phyloP scores from a whole-genome alignment of 441 rosid species.

The Mallotus japonicus region DNA sequence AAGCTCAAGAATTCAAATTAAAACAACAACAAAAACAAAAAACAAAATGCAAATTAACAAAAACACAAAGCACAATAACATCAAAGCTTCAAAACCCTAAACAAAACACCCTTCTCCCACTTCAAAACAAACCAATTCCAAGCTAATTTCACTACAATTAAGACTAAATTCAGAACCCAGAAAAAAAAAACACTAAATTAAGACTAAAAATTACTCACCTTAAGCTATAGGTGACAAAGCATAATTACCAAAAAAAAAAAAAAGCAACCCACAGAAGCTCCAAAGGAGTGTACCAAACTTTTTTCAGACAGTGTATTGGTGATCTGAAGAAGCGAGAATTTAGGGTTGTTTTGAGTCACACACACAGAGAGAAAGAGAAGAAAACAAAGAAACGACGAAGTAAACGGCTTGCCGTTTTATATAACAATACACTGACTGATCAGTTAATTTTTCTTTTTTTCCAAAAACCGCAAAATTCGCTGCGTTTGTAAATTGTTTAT shows the following conservation, averaged over 20 bases:
- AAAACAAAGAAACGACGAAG: neutral
- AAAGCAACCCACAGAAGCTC: constrained; percentile 2
- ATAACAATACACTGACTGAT: neutral
- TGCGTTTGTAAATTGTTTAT: constrained; percentile 3
- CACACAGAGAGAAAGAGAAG: neutral
- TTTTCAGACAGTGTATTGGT: constrained; percentile 1
- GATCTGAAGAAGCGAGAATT: constrained; percentile 20
- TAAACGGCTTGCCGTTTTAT: constrained; percentile 19
- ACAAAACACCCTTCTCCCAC: neutral
- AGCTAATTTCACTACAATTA: constrained; percentile 2
- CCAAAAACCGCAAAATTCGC: neutral
- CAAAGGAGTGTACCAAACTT: constrained; percentile 13
- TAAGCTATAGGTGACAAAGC: neutral
- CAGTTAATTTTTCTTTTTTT: neutral
- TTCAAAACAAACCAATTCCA: neutral
- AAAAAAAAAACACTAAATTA: neutral
- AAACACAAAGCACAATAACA: neutral
- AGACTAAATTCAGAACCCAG: too few species aligned
- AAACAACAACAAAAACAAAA: neutral
- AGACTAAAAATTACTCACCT: constrained; percentile 13
- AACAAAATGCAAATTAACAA: neutral
- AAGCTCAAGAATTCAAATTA: constrained; percentile 11
- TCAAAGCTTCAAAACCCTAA: constrained; percentile 20
- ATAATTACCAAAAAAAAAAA: constrained; percentile 12
- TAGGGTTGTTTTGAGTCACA: constrained; percentile 2